Percentiles rank a stretch among this genome's conserved stretches.
These are phyloP conservation scores for Paraconiothyrium brasiliense DNA, from an alignment of 2,329 filamentous ascomycete species.

Conservation along the genomic window DNA sequence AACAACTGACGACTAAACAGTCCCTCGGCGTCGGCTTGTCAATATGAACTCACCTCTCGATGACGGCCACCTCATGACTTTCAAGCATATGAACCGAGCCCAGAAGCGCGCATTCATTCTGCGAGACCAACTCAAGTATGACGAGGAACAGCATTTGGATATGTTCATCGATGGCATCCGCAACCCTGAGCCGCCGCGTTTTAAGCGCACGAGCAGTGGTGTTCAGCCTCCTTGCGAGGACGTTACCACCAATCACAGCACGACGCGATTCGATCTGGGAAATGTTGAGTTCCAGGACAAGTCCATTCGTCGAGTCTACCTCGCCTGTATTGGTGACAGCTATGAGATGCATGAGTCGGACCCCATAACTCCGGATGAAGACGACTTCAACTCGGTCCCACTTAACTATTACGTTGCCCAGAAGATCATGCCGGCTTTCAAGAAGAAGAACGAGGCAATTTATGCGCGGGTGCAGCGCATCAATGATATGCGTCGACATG, in stretches of 20 bases:
- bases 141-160: slow-evolving; percentile 35
- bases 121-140: slow-evolving; percentile 39
- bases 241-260: slow-evolving; percentile 33
- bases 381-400: slow-evolving; percentile 26
- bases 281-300: slow-evolving; percentile 38
- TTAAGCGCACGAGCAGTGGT: slow-evolving; percentile 31
- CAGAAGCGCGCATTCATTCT: slow-evolving; percentile 41
- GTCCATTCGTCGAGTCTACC: slow-evolving; percentile 20
- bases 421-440: slow-evolving; percentile 35
- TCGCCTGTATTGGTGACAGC: slow-evolving; percentile 30
- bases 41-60: slow-evolving; percentile 12
- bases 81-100: slow-evolving; percentile 33
- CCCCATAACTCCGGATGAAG: slow-evolving; percentile 28
- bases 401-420: slow-evolving; percentile 38
- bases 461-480: slow-evolving; percentile 29
- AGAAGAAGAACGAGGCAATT: slow-evolving; percentile 37
- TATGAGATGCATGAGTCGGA: slow-evolving; percentile 34
- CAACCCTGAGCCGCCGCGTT: slow-evolving; percentile 41
- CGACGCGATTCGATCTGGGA: slow-evolving; percentile 38
- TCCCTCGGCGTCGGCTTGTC: background rate
- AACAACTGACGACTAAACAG: background rate
- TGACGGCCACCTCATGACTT: slow-evolving; percentile 3
- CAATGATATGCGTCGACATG: slow-evolving; percentile 34
- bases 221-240: slow-evolving; percentile 32
- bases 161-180: slow-evolving; percentile 36